Percentiles rank a stretch among this genome's conserved stretches.
Evolutionary conservation across 352 stramenopile genomes (phyloP).

Genomic region (Blastocystis sp.): DNA sequence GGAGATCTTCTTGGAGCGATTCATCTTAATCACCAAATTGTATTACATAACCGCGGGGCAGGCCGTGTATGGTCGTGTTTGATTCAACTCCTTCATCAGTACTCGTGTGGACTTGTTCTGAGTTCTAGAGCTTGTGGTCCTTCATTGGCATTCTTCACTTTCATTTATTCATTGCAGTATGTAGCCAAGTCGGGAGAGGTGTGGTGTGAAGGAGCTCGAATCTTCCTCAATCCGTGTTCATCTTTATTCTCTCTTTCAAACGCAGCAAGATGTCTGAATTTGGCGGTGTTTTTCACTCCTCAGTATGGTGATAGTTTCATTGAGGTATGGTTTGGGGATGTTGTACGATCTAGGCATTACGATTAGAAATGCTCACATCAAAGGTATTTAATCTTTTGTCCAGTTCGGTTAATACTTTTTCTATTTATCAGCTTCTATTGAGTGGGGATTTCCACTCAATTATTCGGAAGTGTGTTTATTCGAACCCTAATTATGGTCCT

Average conservation of each 20-base stretch:
- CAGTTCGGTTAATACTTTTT: not conserved
- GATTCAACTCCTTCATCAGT: slow-evolving; percentile 39
- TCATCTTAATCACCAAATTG: not conserved
- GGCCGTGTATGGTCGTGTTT: slow-evolving; percentile 20
- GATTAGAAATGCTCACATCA: not conserved
- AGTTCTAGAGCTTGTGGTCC: not conserved
- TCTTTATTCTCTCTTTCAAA: not conserved
- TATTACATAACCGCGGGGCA: not conserved
- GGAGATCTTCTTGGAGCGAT: not conserved
- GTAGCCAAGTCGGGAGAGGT: slow-evolving; percentile 51
- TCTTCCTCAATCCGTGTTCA: slow-evolving; percentile 52
- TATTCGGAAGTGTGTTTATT: slow-evolving; percentile 15
- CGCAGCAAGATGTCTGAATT: slow-evolving; percentile 35
- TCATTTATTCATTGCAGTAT: not conserved
- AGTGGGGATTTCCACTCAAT: not conserved
- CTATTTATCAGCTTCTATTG: not conserved
- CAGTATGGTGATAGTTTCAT: slow-evolving; percentile 60
- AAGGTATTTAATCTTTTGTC: not conserved
- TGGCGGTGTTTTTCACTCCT: slow-evolving; percentile 50
- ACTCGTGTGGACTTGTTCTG: not conserved
- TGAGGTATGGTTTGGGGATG: not conserved
- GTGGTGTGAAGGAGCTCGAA: slow-evolving; percentile 47
- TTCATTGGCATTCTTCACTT: not conserved
- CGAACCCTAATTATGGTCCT: slow-evolving; percentile 46
- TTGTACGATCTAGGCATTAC: not conserved